phyloP scores from a whole-genome alignment of 257 asterid genomes.

The Solanum rostratum region DNA sequence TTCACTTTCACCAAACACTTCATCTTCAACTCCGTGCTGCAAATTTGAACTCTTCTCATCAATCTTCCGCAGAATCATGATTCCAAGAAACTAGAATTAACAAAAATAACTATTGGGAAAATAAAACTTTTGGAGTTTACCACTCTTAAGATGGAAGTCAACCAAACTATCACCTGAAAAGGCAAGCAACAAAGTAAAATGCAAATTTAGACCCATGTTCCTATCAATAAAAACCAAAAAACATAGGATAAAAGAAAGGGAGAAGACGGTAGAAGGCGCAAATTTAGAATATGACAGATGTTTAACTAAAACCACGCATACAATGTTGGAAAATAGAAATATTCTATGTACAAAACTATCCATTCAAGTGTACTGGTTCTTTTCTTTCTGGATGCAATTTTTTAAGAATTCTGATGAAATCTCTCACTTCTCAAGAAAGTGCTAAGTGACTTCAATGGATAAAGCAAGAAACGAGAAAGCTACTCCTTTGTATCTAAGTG shows the following conservation, averaged over 20 bases:
- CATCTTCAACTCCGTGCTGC: neutral
- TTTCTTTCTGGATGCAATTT: neutral
- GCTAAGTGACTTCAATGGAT: neutral
- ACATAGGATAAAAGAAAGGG: neutral
- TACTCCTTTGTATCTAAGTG: slow-evolving; percentile 4
- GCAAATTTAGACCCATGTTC: neutral
- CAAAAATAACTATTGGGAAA: neutral
- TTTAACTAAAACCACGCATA: neutral
- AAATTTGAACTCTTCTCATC: neutral
- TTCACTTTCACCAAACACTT: neutral
- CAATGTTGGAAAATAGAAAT: neutral
- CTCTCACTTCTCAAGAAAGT: neutral
- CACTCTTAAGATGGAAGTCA: neutral
- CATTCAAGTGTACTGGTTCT: neutral
- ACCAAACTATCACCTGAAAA: neutral
- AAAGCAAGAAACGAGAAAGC: neutral
- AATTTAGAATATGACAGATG: neutral
- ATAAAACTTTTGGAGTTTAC: neutral
- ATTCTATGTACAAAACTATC: neutral
- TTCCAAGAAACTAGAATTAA: neutral
- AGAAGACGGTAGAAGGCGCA: neutral
- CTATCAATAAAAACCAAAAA: neutral
- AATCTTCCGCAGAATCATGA: neutral
- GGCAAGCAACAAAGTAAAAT: neutral
- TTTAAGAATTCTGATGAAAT: neutral